Evolutionary conservation across 1,284 basidiomycete species (phyloP).

Genomic region (Ceratobasidium sp.): DNA sequence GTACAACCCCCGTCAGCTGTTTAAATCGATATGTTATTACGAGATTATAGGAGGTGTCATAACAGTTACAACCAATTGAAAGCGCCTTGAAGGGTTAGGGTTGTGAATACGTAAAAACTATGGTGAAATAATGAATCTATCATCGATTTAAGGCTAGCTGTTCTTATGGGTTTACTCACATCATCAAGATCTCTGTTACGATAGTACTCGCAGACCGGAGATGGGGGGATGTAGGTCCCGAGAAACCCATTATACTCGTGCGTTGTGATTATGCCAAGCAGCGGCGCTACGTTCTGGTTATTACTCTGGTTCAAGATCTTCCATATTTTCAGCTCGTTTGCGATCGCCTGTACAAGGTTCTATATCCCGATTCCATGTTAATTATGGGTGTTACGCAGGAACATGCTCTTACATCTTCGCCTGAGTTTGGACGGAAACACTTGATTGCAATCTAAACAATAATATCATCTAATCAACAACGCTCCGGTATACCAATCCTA

Average conservation of each 20-base stretch:
- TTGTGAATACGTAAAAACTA: no score
- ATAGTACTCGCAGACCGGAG: not conserved
- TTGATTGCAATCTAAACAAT: not conserved
- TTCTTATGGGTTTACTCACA: no score
- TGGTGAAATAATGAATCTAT: no score
- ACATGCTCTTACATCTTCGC: not conserved
- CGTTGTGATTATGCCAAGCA: not conserved
- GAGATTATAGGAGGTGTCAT: no score
- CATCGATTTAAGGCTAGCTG: not conserved
- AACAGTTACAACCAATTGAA: not conserved
- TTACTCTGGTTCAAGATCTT: not conserved
- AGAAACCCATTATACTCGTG: not conserved
- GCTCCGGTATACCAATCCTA: not conserved
- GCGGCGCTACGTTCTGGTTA: not conserved
- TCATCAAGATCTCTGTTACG: not conserved
- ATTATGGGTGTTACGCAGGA: no score
- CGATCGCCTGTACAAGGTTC: not conserved
- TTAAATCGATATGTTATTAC: no score
- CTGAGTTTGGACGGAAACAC: not conserved
- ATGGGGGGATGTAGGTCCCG: not conserved
- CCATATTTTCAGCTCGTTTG: conserved; percentile 19
- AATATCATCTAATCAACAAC: no score
- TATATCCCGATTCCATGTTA: not conserved
- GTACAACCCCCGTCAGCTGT: no score
- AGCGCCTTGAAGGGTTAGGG: no score